Base-by-base conservation (phyloP, 805 yeast genomes). In the Schwanniomyces vanrijiae region DNA sequence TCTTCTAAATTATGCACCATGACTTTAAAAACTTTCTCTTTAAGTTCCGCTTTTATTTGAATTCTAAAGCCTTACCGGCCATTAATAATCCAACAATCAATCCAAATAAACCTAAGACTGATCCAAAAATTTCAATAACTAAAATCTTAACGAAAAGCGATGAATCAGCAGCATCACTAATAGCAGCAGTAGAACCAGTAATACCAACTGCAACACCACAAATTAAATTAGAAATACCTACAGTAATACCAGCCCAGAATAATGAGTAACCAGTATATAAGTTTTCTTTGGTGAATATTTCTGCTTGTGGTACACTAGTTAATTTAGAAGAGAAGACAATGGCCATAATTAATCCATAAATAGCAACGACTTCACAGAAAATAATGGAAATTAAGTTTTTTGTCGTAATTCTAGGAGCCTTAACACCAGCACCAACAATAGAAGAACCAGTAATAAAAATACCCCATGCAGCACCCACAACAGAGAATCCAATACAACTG, bases 391-490 rank as follows among this genome's bases (percentile, higher is more conserved):
- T 95, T 65, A 94, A 81, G 68, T 94, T 94, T 77, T 94, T 94
- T 46, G 99, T 94, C 38, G 98, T 91, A 64, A 94, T 95, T 65
- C 98, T 79, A 44, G 99, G 99, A 11, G 96, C 94, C 68, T 88
- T 88, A 50, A 94, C 97, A 75, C 99, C 99, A 2, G 99, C 99
- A 58, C 99, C 99, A 52, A 94, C 72, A 57, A 94, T 88, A 24
- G 97, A 83, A 0, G 97, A 78, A 35, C 99, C 99, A 2, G 98
- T 92, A 51, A 94, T 81, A 66, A 92, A 94, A 56, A 94, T 94
- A 54, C 99, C 99, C 99, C 99, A 94, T 4, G 98, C 98, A 13
- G 99, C 99, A 34, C 99, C 99, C 37, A 91, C 86, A 13, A 94
- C 97, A 42, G 95, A 85, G 49, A 94, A 78, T 11, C 98, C 98